Evolutionary conservation across 306 rosid genomes (phyloP).

Genomic region (Lathyrus aphaca): DNA sequence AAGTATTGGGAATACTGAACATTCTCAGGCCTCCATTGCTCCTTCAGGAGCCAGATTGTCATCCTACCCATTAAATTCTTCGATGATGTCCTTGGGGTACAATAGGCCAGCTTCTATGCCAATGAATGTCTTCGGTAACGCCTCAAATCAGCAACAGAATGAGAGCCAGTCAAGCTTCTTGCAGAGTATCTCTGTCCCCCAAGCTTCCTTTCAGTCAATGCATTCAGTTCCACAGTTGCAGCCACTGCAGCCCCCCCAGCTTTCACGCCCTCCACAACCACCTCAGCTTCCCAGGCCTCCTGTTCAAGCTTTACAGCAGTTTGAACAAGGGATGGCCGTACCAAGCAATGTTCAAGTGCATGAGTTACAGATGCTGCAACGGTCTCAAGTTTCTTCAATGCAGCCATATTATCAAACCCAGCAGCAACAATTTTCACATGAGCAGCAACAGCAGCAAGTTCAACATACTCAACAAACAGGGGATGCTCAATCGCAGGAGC

Average conservation of each 20-base stretch:
- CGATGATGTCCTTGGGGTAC: constrained; percentile 57
- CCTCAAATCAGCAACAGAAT: constrained; percentile 68
- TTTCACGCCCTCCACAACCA: constrained; percentile 93
- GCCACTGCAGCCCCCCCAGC: constrained; percentile 98
- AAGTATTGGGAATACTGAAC: constrained; percentile 54
- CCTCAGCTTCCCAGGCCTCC: constrained; percentile 95
- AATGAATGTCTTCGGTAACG: constrained; percentile 54
- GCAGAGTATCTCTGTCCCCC: constrained; percentile 64
- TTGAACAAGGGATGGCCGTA: constrained; percentile 67
- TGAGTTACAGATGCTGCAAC: constrained; percentile 74
- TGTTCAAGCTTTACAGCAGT: constrained; percentile 67
- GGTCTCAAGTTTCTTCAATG: constrained; percentile 71
- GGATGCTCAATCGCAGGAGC: constrained; percentile 60
- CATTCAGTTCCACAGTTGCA: constrained; percentile 83
- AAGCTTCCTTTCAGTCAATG: constrained; percentile 64
- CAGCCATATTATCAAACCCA: constrained; percentile 66
- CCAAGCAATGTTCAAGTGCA: constrained; percentile 64
- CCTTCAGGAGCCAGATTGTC: constrained; percentile 65
- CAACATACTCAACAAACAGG: constrained; percentile 61
- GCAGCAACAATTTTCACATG: constrained; percentile 37
- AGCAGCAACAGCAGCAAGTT: constrained; percentile 62
- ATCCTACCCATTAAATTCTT: constrained; percentile 58
- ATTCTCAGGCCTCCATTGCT: constrained; percentile 55
- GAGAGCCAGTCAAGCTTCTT: constrained; percentile 65
- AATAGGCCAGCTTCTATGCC: constrained; percentile 70